Percentiles rank a stretch among this genome's conserved stretches.
These are phyloP conservation scores for Quaeritorhiza haematococci DNA, from an alignment of 371 early-diverging fungal species.

Conservation along the genomic window DNA sequence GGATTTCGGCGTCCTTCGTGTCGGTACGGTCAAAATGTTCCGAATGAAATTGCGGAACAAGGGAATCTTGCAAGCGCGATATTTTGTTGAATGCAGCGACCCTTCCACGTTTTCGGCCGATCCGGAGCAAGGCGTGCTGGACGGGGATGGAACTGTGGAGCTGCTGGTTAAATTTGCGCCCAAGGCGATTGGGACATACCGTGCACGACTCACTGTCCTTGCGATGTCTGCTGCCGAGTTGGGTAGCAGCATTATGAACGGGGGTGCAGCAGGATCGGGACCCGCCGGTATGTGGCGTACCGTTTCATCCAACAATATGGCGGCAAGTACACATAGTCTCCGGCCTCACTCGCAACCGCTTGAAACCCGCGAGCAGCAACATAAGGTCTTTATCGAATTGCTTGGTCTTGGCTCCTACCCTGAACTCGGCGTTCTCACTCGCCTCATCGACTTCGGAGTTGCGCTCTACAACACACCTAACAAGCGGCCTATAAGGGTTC, in stretches of 20 bases:
- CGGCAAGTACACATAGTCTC: neutral
- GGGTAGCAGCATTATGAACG: too few species aligned
- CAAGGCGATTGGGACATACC: conserved; percentile 19
- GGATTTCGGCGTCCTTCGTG: conserved; percentile 44
- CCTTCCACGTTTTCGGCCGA: conserved; percentile 32
- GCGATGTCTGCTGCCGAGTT: conserved; percentile 26
- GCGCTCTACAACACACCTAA: conserved; percentile 44
- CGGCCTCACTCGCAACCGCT: conserved; percentile 28
- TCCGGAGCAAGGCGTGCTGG: conserved; percentile 49
- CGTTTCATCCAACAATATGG: neutral
- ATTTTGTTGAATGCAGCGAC: conserved; percentile 38
- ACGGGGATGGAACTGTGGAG: conserved; percentile 35
- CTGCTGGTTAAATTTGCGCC: conserved; percentile 33
- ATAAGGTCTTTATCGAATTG: too few species aligned
- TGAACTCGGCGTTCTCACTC: conserved; percentile 42
- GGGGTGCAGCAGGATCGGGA: too few species aligned
- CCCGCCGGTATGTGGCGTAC: neutral
- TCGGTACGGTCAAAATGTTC: conserved; percentile 32
- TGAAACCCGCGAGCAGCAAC: too few species aligned
- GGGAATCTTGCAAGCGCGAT: conserved; percentile 36
- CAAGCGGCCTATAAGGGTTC: conserved; percentile 31
- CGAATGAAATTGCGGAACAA: conserved; percentile 27
- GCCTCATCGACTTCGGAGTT: conserved; percentile 44
- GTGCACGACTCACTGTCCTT: conserved; percentile 21
- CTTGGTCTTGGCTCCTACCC: conserved; percentile 46